Conservation (phyloP, 345 rosid genomes). For the Citrus inodora region DNA sequence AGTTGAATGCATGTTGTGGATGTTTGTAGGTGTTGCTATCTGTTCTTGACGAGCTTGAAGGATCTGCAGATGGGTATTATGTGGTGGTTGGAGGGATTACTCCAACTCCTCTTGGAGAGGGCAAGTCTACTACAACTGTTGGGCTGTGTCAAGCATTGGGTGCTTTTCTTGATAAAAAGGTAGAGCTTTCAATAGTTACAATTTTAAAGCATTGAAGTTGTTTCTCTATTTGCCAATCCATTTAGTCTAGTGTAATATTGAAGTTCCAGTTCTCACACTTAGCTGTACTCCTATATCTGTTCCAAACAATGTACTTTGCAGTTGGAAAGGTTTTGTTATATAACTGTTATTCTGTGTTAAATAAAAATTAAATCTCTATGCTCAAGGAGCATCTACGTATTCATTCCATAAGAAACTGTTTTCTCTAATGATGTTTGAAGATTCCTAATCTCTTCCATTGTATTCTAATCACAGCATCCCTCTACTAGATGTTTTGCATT, state of each 20-base stretch:
- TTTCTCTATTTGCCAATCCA: neutral
- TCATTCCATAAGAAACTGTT: neutral
- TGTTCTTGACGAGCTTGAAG: constrained; percentile 71
- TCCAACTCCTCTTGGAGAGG: constrained; percentile 99
- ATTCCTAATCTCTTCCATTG: neutral
- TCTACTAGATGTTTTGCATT: neutral
- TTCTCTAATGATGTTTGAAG: neutral
- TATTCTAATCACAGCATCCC: neutral
- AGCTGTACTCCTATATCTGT: neutral
- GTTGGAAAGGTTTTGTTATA: neutral
- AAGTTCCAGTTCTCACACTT: too few relatives aligned
- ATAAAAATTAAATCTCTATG: neutral
- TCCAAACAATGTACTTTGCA: neutral
- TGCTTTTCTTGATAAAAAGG: constrained; percentile 90
- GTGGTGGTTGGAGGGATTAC: constrained; percentile 98
- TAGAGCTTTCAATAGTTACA: constrained; percentile 17
- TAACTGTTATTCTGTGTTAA: neutral
- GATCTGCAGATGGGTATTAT: constrained; percentile 73
- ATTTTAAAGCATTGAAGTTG: neutral
- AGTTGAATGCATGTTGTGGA: constrained; percentile 1
- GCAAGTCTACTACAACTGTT: constrained; percentile 93
- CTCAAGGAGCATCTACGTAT: neutral
- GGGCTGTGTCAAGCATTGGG: constrained; percentile 98
- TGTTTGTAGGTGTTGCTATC: constrained; percentile 65
- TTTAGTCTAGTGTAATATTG: neutral